Evolutionary conservation across 2,329 filamentous ascomycete species (phyloP).

Genomic region (Passalora sequoiae): DNA sequence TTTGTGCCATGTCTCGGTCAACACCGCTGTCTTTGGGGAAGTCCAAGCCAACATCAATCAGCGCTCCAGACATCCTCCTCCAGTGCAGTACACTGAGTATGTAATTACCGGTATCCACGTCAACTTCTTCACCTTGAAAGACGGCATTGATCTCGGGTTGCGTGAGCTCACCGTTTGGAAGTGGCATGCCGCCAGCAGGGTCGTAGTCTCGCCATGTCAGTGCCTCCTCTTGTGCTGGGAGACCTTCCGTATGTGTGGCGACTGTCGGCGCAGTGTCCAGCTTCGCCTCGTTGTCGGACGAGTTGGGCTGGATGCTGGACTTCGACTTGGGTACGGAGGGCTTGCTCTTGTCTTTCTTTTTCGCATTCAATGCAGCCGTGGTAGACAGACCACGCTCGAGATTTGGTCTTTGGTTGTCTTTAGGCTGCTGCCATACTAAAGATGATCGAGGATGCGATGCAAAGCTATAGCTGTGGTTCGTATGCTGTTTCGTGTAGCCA

Average conservation of each 20-base stretch:
- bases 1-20: slow-evolving; percentile 25
- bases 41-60: slow-evolving; percentile 34
- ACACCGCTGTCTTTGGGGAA: slow-evolving; percentile 29
- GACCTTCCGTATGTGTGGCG: slow-evolving; percentile 28
- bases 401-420: no score
- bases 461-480: no score
- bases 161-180: slow-evolving; percentile 29
- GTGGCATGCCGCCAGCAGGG: slow-evolving; percentile 34
- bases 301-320: slow-evolving; percentile 1
- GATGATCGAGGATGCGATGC: neutral
- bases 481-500: slow-evolving; percentile 21
- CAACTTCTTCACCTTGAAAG: slow-evolving; percentile 29
- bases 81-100: slow-evolving; percentile 36
- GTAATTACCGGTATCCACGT: slow-evolving; percentile 33
- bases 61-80: slow-evolving; percentile 33
- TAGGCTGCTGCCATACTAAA: neutral
- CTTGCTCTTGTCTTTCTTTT: neutral
- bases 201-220: slow-evolving; percentile 38
- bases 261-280: slow-evolving; percentile 24
- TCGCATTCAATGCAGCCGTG: neutral
- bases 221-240: slow-evolving; percentile 11
- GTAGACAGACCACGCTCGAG: no score
- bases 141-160: slow-evolving; percentile 28
- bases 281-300: slow-evolving; percentile 12
- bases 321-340: slow-evolving; percentile 3